phyloP scores from a whole-genome alignment of 2,329 filamentous ascomycete genomes.

The Colletotrichum limetticola region DNA sequence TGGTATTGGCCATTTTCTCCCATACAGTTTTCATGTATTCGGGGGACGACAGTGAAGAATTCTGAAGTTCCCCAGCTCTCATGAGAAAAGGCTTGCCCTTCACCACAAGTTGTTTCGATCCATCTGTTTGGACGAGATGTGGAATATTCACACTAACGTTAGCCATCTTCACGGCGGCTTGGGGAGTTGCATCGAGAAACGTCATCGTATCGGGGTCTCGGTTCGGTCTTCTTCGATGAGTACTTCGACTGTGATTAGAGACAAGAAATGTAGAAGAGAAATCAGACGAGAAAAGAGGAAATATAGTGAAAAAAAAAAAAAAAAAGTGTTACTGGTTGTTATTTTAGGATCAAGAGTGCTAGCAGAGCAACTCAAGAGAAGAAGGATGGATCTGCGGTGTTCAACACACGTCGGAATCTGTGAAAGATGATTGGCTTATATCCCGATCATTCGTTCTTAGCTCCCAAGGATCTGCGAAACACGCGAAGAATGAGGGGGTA shows the following conservation, averaged over 20 bases:
- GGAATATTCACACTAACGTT: background rate
- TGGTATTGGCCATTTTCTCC: conserved; percentile 42
- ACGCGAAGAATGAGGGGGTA: background rate
- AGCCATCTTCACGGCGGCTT: background rate
- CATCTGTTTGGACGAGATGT: background rate
- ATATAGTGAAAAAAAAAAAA: background rate
- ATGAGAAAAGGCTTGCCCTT: conserved; percentile 47
- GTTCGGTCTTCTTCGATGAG: background rate
- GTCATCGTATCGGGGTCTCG: background rate
- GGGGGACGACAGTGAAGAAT: background rate
- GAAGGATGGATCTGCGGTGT: background rate
- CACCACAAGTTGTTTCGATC: conserved; percentile 33
- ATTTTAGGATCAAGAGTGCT: background rate
- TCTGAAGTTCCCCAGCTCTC: background rate
- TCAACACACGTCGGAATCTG: background rate
- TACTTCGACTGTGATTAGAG: background rate
- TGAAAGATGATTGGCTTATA: background rate
- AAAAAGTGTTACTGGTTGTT: background rate
- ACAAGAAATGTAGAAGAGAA: background rate
- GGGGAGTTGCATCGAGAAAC: background rate
- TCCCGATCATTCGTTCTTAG: background rate
- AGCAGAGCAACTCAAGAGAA: background rate
- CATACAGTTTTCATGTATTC: background rate
- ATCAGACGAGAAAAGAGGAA: background rate
- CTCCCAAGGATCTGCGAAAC: background rate